A percentile compares a stretch with the other conserved stretches of the same genome.
Evolutionary conservation across 2,329 filamentous ascomycete species (phyloP).

Genomic region (Penicillium janthinellum): DNA sequence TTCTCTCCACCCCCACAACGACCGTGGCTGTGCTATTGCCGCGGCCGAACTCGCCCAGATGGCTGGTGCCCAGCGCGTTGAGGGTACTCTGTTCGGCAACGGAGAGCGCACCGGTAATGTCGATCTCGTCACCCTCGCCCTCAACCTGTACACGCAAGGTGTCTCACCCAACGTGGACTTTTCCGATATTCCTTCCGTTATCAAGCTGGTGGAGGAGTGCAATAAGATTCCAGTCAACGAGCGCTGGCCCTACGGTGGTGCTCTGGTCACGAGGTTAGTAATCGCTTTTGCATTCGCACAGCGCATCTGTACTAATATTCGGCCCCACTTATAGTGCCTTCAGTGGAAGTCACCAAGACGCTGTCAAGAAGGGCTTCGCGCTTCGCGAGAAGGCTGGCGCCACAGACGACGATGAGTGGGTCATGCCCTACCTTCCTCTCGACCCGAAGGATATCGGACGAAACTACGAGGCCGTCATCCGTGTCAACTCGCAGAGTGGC

Average conservation of each 20-base stretch:
- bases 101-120: slow-evolving; percentile 96
- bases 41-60: slow-evolving; percentile 92
- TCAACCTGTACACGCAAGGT: slow-evolving; percentile 95
- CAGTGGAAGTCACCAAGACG: slow-evolving; percentile 73
- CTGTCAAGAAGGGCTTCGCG: slow-evolving; percentile 85
- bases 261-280: slow-evolving; percentile 8
- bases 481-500: slow-evolving; percentile 94
- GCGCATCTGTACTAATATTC: slow-evolving; percentile 32
- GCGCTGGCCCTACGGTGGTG: slow-evolving; percentile 83
- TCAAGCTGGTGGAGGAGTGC: slow-evolving; percentile 85
- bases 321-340: slow-evolving; percentile 34
- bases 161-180: slow-evolving; percentile 85
- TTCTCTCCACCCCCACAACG: slow-evolving; percentile 92
- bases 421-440: slow-evolving; percentile 87
- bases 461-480: slow-evolving; percentile 97
- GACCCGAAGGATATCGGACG: slow-evolving; percentile 92
- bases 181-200: slow-evolving; percentile 81
- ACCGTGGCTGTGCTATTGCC: slow-evolving; percentile 85
- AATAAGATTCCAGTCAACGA: slow-evolving; percentile 95
- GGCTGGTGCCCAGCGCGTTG: slow-evolving; percentile 92
- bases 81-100: slow-evolving; percentile 92
- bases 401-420: slow-evolving; percentile 70
- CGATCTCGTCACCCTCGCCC: slow-evolving; percentile 84
- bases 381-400: slow-evolving; percentile 63
- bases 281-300: no score